Conservation (phyloP, 2,329 filamentous ascomycete species). For the Rhynchosporium agropyri region DNA sequence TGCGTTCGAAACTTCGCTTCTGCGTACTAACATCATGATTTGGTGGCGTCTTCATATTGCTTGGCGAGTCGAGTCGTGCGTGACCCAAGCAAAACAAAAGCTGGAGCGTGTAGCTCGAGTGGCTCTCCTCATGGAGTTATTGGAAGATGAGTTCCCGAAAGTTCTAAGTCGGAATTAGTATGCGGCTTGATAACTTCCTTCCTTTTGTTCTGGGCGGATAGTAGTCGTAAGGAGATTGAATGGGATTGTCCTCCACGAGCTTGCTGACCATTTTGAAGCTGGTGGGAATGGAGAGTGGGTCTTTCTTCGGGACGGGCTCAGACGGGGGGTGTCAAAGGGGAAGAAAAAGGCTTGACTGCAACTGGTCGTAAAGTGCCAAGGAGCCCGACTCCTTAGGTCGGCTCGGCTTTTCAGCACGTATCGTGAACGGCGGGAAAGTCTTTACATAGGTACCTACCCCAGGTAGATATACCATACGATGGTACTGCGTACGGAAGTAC, state of each 20-base stretch:
- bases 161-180: neutral
- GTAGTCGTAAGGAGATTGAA: slow-evolving; percentile 4
- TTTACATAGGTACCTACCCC: too few relatives aligned
- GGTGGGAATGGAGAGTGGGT: slow-evolving; percentile 7
- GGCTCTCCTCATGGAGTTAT: neutral
- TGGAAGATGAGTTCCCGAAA: neutral
- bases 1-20: slow-evolving; percentile 9
- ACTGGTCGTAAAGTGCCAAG: slow-evolving; percentile 3
- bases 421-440: slow-evolving; percentile 4
- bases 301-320: neutral
- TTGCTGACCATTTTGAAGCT: neutral
- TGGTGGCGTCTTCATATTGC: slow-evolving; percentile 5
- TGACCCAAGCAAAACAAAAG: slow-evolving; percentile 1
- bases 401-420: neutral
- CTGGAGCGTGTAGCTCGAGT: slow-evolving; percentile 14
- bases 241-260: slow-evolving; percentile 10
- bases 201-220: neutral
- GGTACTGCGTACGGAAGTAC: neutral
- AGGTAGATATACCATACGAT: too few relatives aligned
- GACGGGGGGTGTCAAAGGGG: slow-evolving; percentile 8
- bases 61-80: slow-evolving; percentile 6
- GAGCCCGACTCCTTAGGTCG: slow-evolving; percentile 7
- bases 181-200: neutral
- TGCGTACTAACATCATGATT: slow-evolving; percentile 11
- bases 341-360: slow-evolving; percentile 15